Evolutionary conservation across 768 basidiomycete species (phyloP).

Genomic region (Leucosporidium yakuticum): DNA sequence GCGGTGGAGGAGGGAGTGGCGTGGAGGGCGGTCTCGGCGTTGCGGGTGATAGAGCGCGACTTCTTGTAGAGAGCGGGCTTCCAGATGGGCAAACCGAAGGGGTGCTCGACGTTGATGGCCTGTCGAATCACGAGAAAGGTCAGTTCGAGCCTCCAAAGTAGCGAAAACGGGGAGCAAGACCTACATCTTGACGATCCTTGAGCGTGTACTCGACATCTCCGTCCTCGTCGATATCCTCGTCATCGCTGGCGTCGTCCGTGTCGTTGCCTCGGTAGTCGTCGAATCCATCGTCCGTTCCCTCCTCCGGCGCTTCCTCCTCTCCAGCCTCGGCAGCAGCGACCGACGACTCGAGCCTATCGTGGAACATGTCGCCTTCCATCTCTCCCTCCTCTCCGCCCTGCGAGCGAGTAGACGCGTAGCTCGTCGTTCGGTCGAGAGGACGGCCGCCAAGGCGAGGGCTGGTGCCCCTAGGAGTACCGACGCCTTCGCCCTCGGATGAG

Average conservation of each 20-base stretch:
- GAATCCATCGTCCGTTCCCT: conserved; percentile 9
- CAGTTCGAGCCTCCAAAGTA: background rate
- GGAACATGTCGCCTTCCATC: conserved; percentile 10
- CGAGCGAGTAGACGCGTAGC: conserved; percentile 5
- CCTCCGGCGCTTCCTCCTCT: background rate
- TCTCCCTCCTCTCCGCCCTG: conserved; percentile 18
- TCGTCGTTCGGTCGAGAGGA: conserved; percentile 19
- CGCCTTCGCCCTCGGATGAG: no score
- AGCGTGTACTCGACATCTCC: conserved; percentile 53
- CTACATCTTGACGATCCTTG: conserved; percentile 82
- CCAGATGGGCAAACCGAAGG: conserved; percentile 98
- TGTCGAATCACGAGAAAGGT: conserved; percentile 39
- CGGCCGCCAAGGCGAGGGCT: conserved; percentile 1
- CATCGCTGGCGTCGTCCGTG: conserved; percentile 28
- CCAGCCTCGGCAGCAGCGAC: background rate
- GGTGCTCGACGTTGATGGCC: conserved; percentile 92
- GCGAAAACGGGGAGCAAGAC: background rate
- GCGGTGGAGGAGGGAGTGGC: conserved; percentile 85
- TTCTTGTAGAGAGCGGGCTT: conserved; percentile 99
- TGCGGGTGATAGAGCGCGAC: conserved; percentile 87
- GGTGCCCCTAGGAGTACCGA: background rate
- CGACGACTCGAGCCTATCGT: background rate
- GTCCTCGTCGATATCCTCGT: conserved; percentile 5
- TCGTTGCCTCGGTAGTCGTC: conserved; percentile 14
- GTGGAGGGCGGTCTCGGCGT: conserved; percentile 91